A percentile compares a stretch with the other conserved stretches of the same genome.
These are phyloP conservation scores for Fusarium sp. DNA, from an alignment of 2,329 filamentous ascomycete species.

Conservation along the genomic window DNA sequence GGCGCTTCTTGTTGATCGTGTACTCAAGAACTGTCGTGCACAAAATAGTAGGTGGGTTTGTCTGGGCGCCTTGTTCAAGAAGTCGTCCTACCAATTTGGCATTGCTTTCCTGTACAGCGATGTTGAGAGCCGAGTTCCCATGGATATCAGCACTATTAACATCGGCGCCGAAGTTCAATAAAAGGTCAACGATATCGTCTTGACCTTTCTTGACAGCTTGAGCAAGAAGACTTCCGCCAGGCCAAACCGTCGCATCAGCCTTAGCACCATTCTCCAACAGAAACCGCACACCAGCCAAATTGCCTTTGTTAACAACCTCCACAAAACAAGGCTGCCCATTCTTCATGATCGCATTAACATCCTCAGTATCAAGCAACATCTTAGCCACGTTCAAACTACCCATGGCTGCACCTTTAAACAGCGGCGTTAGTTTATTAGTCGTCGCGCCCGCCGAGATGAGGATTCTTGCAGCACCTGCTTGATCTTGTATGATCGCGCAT, in stretches of 20 bases:
- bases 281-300: background rate
- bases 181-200: background rate
- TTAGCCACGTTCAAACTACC: background rate
- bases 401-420: background rate
- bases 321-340: background rate
- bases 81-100: background rate
- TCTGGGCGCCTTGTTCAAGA: background rate
- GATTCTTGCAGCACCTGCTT: background rate
- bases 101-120: background rate
- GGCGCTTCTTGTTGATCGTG: background rate
- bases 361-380: background rate
- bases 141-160: background rate
- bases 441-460: conserved; percentile 4
- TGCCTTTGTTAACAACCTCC: background rate
- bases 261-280: background rate
- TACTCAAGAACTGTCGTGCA: too few relatives aligned
- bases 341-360: background rate
- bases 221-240: background rate
- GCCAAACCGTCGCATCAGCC: background rate
- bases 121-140: background rate
- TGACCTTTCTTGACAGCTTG: background rate
- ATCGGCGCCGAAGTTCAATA: conserved; percentile 1
- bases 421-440: background rate
- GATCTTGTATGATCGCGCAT: background rate
- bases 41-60: too few relatives aligned